Evolutionary conservation across 768 basidiomycete species (phyloP).

Genomic region (Dacryopinax spathularia): DNA sequence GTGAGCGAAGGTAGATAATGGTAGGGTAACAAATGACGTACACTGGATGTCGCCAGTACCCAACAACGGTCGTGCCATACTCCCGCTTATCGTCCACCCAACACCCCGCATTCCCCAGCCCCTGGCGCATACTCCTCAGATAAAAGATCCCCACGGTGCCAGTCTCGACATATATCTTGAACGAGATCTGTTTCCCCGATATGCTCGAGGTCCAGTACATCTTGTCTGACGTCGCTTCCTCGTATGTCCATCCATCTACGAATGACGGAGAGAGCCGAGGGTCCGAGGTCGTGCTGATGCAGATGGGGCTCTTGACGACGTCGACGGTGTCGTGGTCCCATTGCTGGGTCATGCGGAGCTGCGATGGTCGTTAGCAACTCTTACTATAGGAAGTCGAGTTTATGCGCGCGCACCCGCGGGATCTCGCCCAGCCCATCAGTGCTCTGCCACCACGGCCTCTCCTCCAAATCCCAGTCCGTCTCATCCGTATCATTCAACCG

Average conservation of each 20-base stretch:
- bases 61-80: background rate
- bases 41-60: slow-evolving; percentile 6
- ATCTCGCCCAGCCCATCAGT: background rate
- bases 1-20: background rate
- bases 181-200: slow-evolving; percentile 2
- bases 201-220: slow-evolving; percentile 4
- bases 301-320: background rate
- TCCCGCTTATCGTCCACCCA: slow-evolving; percentile 9
- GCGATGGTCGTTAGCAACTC: background rate
- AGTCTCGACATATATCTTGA: slow-evolving; percentile 3
- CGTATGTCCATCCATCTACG: slow-evolving; percentile 3
- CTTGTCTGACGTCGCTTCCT: background rate
- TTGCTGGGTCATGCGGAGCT: background rate
- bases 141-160: slow-evolving; percentile 4
- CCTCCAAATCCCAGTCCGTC: background rate
- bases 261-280: background rate
- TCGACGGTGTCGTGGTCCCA: background rate
- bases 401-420: background rate
- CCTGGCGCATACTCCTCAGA: slow-evolving; percentile 6
- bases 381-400: background rate
- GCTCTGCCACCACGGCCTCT: background rate
- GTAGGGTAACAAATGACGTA: background rate
- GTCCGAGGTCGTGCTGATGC: background rate
- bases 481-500: background rate
- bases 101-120: slow-evolving; percentile 6